These are phyloP conservation scores for Botrytis paeoniae DNA, from an alignment of 2,329 filamentous ascomycete genomes.

Conservation along the genomic window DNA sequence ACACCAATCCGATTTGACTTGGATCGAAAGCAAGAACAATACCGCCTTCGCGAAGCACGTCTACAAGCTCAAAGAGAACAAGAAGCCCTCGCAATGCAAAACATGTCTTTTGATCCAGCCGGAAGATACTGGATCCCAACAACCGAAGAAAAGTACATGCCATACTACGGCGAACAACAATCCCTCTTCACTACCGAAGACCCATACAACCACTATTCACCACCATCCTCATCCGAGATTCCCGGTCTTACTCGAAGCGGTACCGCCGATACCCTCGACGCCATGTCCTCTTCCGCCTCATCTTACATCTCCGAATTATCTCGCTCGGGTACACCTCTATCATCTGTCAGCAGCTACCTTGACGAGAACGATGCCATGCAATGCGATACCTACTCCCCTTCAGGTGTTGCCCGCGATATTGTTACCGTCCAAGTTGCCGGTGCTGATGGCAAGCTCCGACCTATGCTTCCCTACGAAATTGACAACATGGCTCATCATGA, in stretches of 20 bases:
- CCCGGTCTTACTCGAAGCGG: slow-evolving; percentile 38
- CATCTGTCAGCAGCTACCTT: slow-evolving; percentile 35
- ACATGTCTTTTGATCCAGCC: slow-evolving; percentile 24
- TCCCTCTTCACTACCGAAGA: slow-evolving; percentile 25
- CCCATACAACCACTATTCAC: slow-evolving; percentile 31
- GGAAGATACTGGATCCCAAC: slow-evolving; percentile 33
- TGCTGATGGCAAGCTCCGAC: slow-evolving; percentile 23
- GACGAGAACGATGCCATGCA: slow-evolving; percentile 23
- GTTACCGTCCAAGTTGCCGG: slow-evolving; percentile 32
- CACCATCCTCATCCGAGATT: slow-evolving; percentile 39
- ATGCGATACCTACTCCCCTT: slow-evolving; percentile 18
- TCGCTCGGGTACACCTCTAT: slow-evolving; percentile 37
- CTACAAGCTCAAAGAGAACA: slow-evolving; percentile 26
- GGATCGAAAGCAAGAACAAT: slow-evolving; percentile 30
- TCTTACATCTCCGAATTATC: slow-evolving; percentile 37
- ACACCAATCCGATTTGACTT: slow-evolving; percentile 71
- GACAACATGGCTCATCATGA: slow-evolving; percentile 22
- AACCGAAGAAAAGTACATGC: slow-evolving; percentile 19
- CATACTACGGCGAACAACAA: slow-evolving; percentile 24
- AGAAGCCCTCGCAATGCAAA: slow-evolving; percentile 29
- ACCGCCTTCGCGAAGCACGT: slow-evolving; percentile 25
- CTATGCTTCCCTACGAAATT: slow-evolving; percentile 37
- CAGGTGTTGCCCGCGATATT: slow-evolving; percentile 28
- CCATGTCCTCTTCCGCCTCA: slow-evolving; percentile 37
- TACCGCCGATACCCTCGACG: slow-evolving; percentile 33